Evolutionary conservation across 805 yeast species (phyloP), one percentile per base, ranked within the genome.

Genomic region (Hermanozyma aechmeae): DNA sequence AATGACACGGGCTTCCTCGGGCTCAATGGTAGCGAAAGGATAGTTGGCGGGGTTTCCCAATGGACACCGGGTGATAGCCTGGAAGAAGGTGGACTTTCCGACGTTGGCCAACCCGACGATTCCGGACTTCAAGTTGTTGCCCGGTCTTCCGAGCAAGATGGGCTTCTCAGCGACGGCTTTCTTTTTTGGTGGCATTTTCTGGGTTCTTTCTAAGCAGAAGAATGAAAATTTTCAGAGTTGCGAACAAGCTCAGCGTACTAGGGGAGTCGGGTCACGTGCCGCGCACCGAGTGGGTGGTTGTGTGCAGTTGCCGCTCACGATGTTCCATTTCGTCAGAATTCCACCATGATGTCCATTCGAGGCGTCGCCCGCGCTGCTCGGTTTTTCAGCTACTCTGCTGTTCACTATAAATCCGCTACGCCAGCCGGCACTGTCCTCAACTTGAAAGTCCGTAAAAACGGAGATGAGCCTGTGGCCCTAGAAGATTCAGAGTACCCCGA

Each of bases 401-500:
- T n/a, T n/a, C n/a, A n/a, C n/a, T n/a, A n/a, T n/a, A n/a, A 5
- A 13, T 20, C 22, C 13, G 5, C 10, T n/a, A 4, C 4, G 11
- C 22, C 67, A 41, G 78, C 82, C 29, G 86, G 97, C 35, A 79
- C 92, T 0, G 64, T 69, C 7, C 60, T 82, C 36, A 78, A 79
- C 39, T 58, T 86, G 45, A 80, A 81, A 43, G 68, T 89, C 25
- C 72, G 72, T 48, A 86, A 85, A 48, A 65, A 68, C 21, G 93
- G 89, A n/a, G 74, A 78, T 35, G 96, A 86, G 43, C 85, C 93
- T 6, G 76, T 84, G 4, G 97, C 97, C 2, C 55, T 80, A 31
- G 84, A 79, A 37, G 97, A 92, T 51, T 64, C 64, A 22, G 95
- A 87, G 45, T 89, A 89, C 50, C 98, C 98, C 4, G 82, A 70